Base-by-base conservation (phyloP, 176 grass and related monocot species). In the Canna indica region DNA sequence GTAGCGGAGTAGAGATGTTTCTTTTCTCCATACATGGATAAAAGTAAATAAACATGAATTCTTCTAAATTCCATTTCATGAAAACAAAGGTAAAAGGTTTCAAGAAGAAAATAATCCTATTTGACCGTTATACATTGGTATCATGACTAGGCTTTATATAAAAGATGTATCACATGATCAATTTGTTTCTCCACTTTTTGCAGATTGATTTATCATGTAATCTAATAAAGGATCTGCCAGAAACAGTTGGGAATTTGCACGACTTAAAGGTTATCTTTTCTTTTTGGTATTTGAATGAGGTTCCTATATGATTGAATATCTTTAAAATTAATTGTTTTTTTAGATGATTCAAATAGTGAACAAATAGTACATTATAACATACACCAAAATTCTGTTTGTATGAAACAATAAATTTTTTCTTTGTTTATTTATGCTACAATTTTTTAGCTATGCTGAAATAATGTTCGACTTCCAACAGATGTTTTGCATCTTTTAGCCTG, bases 131-230 rank as follows among this genome's bases (percentile, higher is more conserved):
- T n/a, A n/a, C n/a, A n/a, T n/a, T n/a, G n/a, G n/a, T n/a, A n/a
- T n/a, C n/a, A n/a, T n/a, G 5, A 61, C 29, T 61, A 31, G 13
- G 3, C 1, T 44, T 64, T 52, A 20, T 20, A 64, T 34, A 45
- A 63, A 36, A 48, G 73, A 47, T 42, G 36, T 87, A 59, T 47
- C 58, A 76, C 33, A 31, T 61, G 70, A 10, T 46, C 39, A 64
- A 61, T 64, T 68, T 38, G 47, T 76, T 59, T 54, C n/a, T n/a
- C 72, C 58, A 73, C 68, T 26, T 57, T 32, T 59, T 73, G 83
- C 80, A 97, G 93, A 83, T 97, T 65, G 84, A 97, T 42, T 64
- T 97, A 48, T 90, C 88, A 75, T 87, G 67, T 53, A 90, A 97
- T 87, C 86, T 97, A 60, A 78, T 97, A 76, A 77, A 71, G 73